Conservation (phyloP, 352 stramenopile species). For the Pythium grandisporangium region DNA sequence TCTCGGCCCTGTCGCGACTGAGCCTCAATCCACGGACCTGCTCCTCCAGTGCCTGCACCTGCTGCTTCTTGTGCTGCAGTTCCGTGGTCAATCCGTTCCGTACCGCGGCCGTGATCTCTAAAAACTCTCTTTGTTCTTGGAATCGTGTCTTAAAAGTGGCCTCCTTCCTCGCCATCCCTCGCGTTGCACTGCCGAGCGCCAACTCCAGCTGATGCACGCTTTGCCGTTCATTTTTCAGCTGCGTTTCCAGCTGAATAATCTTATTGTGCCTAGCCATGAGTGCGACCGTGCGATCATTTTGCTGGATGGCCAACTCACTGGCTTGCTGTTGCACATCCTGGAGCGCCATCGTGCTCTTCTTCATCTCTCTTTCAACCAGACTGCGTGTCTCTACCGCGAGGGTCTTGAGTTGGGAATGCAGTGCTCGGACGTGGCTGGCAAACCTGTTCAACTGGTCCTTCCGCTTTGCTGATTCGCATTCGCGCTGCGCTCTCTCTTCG, state of each 20-base stretch:
- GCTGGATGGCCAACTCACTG: slow-evolving; percentile 30
- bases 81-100: slow-evolving; percentile 42
- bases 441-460: slow-evolving; percentile 3
- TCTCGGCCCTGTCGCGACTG: slow-evolving; percentile 13
- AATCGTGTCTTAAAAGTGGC: slow-evolving; percentile 21
- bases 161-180: slow-evolving; percentile 22
- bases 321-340: slow-evolving; percentile 23
- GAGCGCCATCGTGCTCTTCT: slow-evolving; percentile 22
- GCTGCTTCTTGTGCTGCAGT: slow-evolving; percentile 36
- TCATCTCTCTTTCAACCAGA: slow-evolving; percentile 14
- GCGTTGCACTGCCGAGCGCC: slow-evolving; percentile 24
- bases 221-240: slow-evolving; percentile 43
- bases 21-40: slow-evolving; percentile 9
- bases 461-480: not conserved
- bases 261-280: slow-evolving; percentile 36
- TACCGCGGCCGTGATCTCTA: slow-evolving; percentile 53
- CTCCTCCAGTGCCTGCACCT: slow-evolving; percentile 28
- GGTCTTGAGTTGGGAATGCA: slow-evolving; percentile 6
- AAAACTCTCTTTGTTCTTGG: slow-evolving; percentile 41
- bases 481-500: not conserved
- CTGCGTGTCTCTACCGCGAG: slow-evolving; percentile 7
- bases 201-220: slow-evolving; percentile 31
- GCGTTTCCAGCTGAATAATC: slow-evolving; percentile 44
- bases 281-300: slow-evolving; percentile 31
- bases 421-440: slow-evolving; percentile 3